Conservation (phyloP, 768 basidiomycete genomes). For the Pisolithus albus region DNA sequence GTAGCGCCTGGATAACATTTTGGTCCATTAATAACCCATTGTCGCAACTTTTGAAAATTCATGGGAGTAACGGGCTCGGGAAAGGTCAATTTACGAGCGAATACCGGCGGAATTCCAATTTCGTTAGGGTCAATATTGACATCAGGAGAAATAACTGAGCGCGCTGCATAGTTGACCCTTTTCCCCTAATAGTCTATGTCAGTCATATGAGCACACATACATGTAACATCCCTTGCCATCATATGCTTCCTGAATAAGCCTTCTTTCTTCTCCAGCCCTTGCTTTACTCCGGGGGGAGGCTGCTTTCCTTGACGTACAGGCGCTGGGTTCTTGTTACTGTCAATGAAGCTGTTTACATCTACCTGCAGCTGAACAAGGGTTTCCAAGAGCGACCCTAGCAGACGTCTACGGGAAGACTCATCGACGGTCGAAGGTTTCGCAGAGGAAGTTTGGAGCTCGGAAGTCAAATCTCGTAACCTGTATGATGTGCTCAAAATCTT, state of each 20-base stretch:
- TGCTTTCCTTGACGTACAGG: constrained; percentile 81
- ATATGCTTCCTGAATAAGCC: constrained; percentile 97
- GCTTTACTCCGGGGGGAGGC: constrained; percentile 92
- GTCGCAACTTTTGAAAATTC: constrained; percentile 84
- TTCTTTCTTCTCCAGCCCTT: constrained; percentile 97
- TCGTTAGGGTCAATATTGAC: constrained; percentile 99
- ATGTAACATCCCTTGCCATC: constrained; percentile 63
- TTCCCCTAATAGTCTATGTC: constrained; percentile 61
- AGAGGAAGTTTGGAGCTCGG: constrained; percentile 53
- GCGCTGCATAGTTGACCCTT: constrained; percentile 98
- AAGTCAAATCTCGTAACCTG: constrained; percentile 69
- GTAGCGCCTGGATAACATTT: constrained; percentile 87
- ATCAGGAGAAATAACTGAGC: constrained; percentile 99
- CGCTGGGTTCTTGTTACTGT: constrained; percentile 90
- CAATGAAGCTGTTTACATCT: constrained; percentile 95
- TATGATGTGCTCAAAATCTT: constrained; percentile 77
- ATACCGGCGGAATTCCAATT: constrained; percentile 96
- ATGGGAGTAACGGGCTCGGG: constrained; percentile 93
- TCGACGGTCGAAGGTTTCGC: constrained; percentile 52
- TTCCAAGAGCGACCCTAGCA: constrained; percentile 69
- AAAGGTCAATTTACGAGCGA: constrained; percentile 93
- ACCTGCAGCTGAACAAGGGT: constrained; percentile 84
- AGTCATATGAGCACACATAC: background rate
- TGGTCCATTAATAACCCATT: constrained; percentile 87
- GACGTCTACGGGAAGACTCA: constrained; percentile 41